Evolutionary conservation across 345 rosid genomes (phyloP).

Genomic region (Diplotaxis tenuifolia): DNA sequence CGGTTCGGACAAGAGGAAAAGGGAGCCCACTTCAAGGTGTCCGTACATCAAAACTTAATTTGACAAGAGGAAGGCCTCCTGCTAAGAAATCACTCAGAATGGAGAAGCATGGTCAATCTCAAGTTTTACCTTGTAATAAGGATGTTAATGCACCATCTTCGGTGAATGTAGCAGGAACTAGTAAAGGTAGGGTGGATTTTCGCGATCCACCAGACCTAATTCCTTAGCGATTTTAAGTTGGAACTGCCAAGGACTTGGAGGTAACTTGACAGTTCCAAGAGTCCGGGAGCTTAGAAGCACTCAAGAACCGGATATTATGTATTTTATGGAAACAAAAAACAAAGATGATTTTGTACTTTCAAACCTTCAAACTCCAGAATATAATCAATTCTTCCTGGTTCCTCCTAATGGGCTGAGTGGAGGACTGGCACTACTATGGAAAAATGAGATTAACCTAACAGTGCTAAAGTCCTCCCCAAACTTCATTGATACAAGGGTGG

Average conservation of each 20-base stretch:
- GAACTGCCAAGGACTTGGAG: neutral
- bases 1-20: too few species aligned
- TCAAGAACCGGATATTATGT: neutral
- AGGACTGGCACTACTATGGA: neutral
- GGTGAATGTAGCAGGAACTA: too few species aligned
- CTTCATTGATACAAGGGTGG: neutral
- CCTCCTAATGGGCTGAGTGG: neutral
- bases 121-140: too few species aligned
- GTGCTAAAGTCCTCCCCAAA: neutral
- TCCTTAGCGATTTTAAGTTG: neutral
- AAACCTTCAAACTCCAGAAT: neutral
- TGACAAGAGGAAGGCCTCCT: too few species aligned
- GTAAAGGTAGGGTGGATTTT: neutral
- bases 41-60: too few species aligned
- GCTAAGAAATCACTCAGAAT: too few species aligned
- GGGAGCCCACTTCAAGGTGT: too few species aligned
- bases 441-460: neutral
- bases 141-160: too few species aligned
- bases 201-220: neutral
- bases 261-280: neutral
- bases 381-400: neutral
- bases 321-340: neutral
- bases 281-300: neutral
- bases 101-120: too few species aligned
- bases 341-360: neutral